Conservation (phyloP, 108 stramenopile species). For the Nitzschia palea region DNA sequence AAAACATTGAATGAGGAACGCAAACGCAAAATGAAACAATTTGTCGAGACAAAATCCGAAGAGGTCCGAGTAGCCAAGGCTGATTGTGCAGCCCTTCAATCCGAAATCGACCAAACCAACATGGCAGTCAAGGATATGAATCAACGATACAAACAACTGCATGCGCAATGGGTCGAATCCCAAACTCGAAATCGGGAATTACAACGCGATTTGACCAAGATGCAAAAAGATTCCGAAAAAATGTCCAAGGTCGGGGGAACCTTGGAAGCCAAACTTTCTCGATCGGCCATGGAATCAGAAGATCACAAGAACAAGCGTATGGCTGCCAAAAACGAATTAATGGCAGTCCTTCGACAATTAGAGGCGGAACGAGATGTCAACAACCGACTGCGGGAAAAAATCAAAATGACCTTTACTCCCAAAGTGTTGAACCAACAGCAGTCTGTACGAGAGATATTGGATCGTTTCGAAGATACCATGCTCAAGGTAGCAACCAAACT, state of each 20-base stretch:
- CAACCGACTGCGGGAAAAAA: conserved; percentile 61
- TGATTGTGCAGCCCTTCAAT: conserved; percentile 55
- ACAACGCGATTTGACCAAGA: conserved; percentile 72
- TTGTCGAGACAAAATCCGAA: conserved; percentile 83
- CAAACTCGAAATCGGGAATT: conserved; percentile 75
- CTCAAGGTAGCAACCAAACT: conserved; percentile 55
- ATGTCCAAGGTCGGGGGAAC: conserved; percentile 72
- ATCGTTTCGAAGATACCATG: conserved; percentile 68
- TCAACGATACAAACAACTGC: conserved; percentile 75
- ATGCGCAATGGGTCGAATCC: conserved; percentile 62
- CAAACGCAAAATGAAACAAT: conserved; percentile 83
- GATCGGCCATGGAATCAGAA: conserved; percentile 78
- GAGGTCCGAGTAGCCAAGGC: conserved; percentile 76
- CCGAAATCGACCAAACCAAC: conserved; percentile 69
- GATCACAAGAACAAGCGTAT: conserved; percentile 85
- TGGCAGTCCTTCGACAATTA: conserved; percentile 74
- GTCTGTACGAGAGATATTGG: conserved; percentile 58
- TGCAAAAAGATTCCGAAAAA: conserved; percentile 77
- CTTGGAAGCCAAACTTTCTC: conserved; percentile 70
- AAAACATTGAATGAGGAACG: conserved; percentile 78
- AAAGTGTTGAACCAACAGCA: conserved; percentile 85
- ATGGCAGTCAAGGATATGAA: conserved; percentile 57
- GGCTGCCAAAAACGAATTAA: conserved; percentile 84
- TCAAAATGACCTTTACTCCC: conserved; percentile 81
- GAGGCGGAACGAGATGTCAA: conserved; percentile 70